Conservation (phyloP, 2,329 filamentous ascomycete genomes). For the Zymoseptoria ardabiliae region DNA sequence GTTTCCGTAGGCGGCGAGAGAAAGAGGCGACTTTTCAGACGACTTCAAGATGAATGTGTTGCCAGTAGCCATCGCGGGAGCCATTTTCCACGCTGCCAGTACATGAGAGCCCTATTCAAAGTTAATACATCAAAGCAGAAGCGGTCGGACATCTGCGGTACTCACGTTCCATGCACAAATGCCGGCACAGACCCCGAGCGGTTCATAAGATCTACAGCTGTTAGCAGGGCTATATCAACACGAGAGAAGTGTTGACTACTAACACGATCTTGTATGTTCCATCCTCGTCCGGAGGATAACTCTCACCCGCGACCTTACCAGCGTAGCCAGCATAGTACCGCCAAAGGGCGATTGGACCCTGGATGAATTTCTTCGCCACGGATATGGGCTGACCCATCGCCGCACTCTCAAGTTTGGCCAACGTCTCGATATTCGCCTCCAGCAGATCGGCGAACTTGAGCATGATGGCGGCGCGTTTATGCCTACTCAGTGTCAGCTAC, state of each 20-base stretch:
- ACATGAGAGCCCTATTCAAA: conserved; percentile 26
- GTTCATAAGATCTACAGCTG: conserved; percentile 32
- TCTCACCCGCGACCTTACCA: conserved; percentile 23
- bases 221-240: not conserved
- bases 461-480: conserved; percentile 59
- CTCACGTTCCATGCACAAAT: conserved; percentile 37
- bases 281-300: conserved; percentile 22
- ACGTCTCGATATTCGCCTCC: conserved; percentile 43
- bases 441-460: conserved; percentile 50
- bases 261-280: conserved; percentile 21
- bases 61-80: conserved; percentile 53
- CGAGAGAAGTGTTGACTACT: not conserved
- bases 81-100: conserved; percentile 45
- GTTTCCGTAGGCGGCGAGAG: conserved; percentile 34
- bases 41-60: conserved; percentile 56
- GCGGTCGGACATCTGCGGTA: not conserved
- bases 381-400: conserved; percentile 46
- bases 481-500: not conserved
- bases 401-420: conserved; percentile 51
- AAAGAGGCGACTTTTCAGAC: conserved; percentile 56
- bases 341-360: conserved; percentile 19
- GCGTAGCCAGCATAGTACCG: conserved; percentile 24
- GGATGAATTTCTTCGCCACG: conserved; percentile 28
- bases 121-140: not conserved
- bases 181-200: conserved; percentile 35